A percentile compares a stretch with the other conserved stretches of the same genome.
Evolutionary conservation across 2,329 filamentous ascomycete genomes (phyloP).

Genomic region (Alternaria postmessia): DNA sequence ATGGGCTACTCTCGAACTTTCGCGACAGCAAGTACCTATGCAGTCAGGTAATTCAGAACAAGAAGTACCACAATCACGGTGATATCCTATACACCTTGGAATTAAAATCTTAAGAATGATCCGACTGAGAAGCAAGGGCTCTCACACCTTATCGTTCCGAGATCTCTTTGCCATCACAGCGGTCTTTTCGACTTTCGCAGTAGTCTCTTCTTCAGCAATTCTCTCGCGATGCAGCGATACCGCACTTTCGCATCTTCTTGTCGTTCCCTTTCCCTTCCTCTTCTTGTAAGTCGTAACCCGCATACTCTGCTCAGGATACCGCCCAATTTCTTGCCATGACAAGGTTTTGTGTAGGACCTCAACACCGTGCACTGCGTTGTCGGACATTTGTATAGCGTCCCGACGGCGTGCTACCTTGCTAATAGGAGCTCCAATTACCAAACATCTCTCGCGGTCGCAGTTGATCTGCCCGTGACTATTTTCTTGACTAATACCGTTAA

Average conservation of each 20-base stretch:
- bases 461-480: background rate
- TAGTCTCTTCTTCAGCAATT: background rate
- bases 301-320: background rate
- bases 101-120: background rate
- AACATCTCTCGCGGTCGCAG: background rate
- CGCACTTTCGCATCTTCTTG: background rate
- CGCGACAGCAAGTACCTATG: background rate
- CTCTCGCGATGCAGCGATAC: background rate
- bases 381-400: background rate
- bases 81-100: accelerated
- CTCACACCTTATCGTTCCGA: background rate
- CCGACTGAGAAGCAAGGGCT: background rate
- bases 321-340: background rate
- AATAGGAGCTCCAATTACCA: background rate
- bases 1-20: background rate
- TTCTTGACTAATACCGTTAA: background rate
- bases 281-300: background rate
- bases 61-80: background rate
- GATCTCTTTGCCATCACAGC: background rate
- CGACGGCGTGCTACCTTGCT: background rate
- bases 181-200: background rate
- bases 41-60: background rate
- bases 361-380: background rate
- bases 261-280: background rate
- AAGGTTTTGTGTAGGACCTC: background rate